A percentile compares a stretch with the other conserved stretches of the same genome.
Conservation (phyloP, 2,329 filamentous ascomycete species). For the Cladophialophora carrionii region DNA sequence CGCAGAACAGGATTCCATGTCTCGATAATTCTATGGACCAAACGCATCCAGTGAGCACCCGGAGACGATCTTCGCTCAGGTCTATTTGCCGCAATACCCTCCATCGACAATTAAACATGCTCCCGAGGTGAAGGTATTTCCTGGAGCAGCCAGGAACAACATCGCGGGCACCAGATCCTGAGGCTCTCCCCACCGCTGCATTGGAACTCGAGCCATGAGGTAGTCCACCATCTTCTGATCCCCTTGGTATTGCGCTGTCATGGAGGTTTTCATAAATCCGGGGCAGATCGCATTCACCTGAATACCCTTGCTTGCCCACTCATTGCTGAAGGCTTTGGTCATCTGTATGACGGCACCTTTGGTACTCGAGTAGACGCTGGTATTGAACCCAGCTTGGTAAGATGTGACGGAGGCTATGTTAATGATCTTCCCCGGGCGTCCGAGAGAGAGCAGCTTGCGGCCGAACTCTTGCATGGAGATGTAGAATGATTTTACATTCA, state of each 20-base stretch:
- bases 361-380: constrained; percentile 43
- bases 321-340: constrained; percentile 46
- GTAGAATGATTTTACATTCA: constrained; percentile 21
- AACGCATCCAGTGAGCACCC: background rate
- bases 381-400: constrained; percentile 26
- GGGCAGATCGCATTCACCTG: constrained; percentile 41
- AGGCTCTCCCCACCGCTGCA: constrained; percentile 31
- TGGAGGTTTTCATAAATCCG: constrained; percentile 37
- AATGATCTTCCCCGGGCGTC: constrained; percentile 27
- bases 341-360: constrained; percentile 51
- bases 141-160: constrained; percentile 24
- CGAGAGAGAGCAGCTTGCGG: constrained; percentile 8
- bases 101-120: constrained; percentile 28
- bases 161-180: constrained; percentile 29
- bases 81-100: constrained; percentile 31
- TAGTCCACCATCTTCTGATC: constrained; percentile 23
- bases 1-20: background rate
- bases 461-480: constrained; percentile 25
- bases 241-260: constrained; percentile 28
- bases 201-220: constrained; percentile 25
- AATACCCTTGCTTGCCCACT: constrained; percentile 44
- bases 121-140: constrained; percentile 31
- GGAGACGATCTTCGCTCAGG: background rate
- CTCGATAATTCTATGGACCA: background rate
- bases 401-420: constrained; percentile 24